phyloP scores from a whole-genome alignment of 768 basidiomycete genomes.

The Tylopilus felleus region DNA sequence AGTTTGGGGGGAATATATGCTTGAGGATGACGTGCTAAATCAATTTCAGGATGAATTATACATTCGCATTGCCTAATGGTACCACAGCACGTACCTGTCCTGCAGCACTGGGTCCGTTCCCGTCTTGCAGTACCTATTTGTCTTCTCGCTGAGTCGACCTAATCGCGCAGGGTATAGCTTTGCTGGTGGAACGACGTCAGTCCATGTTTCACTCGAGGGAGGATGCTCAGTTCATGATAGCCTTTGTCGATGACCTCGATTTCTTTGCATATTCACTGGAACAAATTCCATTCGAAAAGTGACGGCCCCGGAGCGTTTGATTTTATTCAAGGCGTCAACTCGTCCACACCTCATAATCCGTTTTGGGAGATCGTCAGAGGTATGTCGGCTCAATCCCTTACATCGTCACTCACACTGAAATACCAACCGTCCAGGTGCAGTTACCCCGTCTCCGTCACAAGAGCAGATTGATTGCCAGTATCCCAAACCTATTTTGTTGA shows the following conservation, averaged over 20 bases:
- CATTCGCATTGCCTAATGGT: constrained; percentile 64
- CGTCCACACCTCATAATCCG: constrained; percentile 61
- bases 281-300: constrained; percentile 3
- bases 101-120: constrained; percentile 63
- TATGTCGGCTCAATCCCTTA: not conserved
- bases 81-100: constrained; percentile 69
- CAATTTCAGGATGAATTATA: constrained; percentile 52
- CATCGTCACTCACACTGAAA: not conserved
- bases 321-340: constrained; percentile 72
- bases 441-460: constrained; percentile 62
- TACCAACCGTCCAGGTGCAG: constrained; percentile 15
- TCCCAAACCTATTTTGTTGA: constrained; percentile 77
- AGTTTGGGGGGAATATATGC: not conserved
- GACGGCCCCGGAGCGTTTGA: constrained; percentile 81
- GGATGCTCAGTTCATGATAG: not conserved
- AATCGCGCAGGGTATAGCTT: constrained; percentile 58
- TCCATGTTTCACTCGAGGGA: not conserved
- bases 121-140: not conserved
- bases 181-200: constrained; percentile 78
- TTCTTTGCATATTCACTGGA: not conserved
- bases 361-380: constrained; percentile 82
- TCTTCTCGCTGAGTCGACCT: not conserved
- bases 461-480: constrained; percentile 67
- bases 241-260: too few species aligned
- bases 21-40: not conserved